These are phyloP conservation scores for Globisporangium irregulare DNA, from an alignment of 352 stramenopile species.

Conservation along the genomic window DNA sequence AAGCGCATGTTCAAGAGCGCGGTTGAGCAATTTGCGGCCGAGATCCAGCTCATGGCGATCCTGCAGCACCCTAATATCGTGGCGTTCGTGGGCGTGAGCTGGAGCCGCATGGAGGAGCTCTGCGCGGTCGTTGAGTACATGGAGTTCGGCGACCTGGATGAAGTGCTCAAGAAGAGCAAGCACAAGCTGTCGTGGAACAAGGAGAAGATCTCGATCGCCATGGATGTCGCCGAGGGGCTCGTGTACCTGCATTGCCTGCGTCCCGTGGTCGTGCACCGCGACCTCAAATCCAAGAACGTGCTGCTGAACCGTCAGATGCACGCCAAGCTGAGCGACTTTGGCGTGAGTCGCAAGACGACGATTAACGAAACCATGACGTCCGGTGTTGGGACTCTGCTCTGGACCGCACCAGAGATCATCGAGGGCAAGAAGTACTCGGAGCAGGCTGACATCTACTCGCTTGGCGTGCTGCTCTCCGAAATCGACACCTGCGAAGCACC, in stretches of 20 bases:
- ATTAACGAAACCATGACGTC: constrained; percentile 79
- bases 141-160: constrained; percentile 63
- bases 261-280: constrained; percentile 48
- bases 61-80: constrained; percentile 80
- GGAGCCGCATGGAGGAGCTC: constrained; percentile 61
- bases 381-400: constrained; percentile 76
- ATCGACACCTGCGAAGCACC: constrained; percentile 67
- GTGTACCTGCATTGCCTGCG: constrained; percentile 81
- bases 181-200: constrained; percentile 56
- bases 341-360: constrained; percentile 67
- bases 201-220: constrained; percentile 78
- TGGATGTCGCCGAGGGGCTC: constrained; percentile 78
- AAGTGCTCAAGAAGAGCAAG: constrained; percentile 53
- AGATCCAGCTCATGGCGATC: constrained; percentile 70
- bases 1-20: constrained; percentile 45
- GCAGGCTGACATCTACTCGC: constrained; percentile 87
- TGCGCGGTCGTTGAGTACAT: constrained; percentile 81
- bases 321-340: constrained; percentile 88
- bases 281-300: constrained; percentile 34
- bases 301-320: constrained; percentile 41
- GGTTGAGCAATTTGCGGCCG: constrained; percentile 64
- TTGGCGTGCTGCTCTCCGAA: constrained; percentile 81
- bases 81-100: constrained; percentile 68
- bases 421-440: constrained; percentile 82
- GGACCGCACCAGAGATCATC: constrained; percentile 89